A percentile compares a stretch with the other conserved stretches of the same genome.
Conservation (phyloP, 768 basidiomycete species). For the Omphalotus guepiniiformis region DNA sequence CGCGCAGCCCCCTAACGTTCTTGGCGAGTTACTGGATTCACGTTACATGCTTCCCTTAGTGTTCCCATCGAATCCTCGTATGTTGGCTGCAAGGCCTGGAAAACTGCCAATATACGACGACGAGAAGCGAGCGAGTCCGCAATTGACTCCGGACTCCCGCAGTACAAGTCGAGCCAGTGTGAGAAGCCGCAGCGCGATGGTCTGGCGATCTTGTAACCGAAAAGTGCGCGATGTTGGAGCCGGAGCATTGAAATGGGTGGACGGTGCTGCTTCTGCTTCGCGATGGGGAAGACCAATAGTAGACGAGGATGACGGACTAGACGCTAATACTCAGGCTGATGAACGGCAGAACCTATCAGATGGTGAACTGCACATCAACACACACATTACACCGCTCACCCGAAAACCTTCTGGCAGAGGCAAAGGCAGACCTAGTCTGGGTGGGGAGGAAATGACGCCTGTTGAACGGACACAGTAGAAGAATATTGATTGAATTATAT, state of each 20-base stretch:
- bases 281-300: slow-evolving; percentile 51
- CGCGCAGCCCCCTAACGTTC: slow-evolving; percentile 67
- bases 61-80: slow-evolving; percentile 76
- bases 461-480: slow-evolving; percentile 28
- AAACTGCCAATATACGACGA: slow-evolving; percentile 35
- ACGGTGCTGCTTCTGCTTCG: slow-evolving; percentile 55
- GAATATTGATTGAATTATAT: too few relatives aligned
- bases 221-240: slow-evolving; percentile 59
- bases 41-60: slow-evolving; percentile 88
- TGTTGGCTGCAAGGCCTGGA: slow-evolving; percentile 66
- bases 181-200: slow-evolving; percentile 35
- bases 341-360: not conserved
- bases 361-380: slow-evolving; percentile 27
- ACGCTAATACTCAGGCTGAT: slow-evolving; percentile 23
- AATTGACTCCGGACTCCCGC: slow-evolving; percentile 27
- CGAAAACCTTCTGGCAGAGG: slow-evolving; percentile 57
- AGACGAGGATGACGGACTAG: slow-evolving; percentile 40
- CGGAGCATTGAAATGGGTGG: slow-evolving; percentile 64
- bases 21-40: slow-evolving; percentile 90
- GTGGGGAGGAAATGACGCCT: slow-evolving; percentile 35
- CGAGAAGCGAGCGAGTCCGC: slow-evolving; percentile 20
- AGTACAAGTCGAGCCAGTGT: slow-evolving; percentile 36
- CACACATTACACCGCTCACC: slow-evolving; percentile 59
- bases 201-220: slow-evolving; percentile 57
- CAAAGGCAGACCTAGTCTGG: slow-evolving; percentile 49